Percentiles rank a stretch among this genome's conserved stretches.
These are phyloP conservation scores for Suillus decipiens DNA, from an alignment of 768 basidiomycete genomes.

Conservation along the genomic window DNA sequence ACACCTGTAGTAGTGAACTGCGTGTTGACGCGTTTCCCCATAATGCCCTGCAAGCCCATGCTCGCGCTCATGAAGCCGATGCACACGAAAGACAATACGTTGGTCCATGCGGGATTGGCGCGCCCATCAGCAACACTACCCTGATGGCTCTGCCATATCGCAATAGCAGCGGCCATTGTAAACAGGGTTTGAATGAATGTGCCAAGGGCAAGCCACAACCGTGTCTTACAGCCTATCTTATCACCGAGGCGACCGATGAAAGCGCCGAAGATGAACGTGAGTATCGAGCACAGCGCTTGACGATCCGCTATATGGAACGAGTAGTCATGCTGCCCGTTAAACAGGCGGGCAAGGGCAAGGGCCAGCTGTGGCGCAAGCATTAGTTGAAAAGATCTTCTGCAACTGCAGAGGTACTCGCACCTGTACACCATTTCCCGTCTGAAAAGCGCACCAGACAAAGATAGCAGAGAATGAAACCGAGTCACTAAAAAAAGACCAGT, in stretches of 20 bases:
- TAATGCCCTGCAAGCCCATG: conserved; percentile 83
- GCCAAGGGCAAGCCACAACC: conserved; percentile 71
- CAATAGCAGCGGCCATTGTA: conserved; percentile 71
- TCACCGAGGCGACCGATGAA: conserved; percentile 85
- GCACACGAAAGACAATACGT: conserved; percentile 63
- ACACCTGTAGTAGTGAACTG: conserved; percentile 78
- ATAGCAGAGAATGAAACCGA: conserved; percentile 75
- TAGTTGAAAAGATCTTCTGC: neutral
- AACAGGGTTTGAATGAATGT: conserved; percentile 76
- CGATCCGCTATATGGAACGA: conserved; percentile 80
- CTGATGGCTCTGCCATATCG: conserved; percentile 71
- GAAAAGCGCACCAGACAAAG: conserved; percentile 86
- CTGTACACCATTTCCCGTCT: conserved; percentile 77
- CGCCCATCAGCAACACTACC: conserved; percentile 52
- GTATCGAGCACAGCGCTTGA: conserved; percentile 79
- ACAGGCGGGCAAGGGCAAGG: conserved; percentile 81
- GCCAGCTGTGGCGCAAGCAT: conserved; percentile 51
- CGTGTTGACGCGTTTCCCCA: conserved; percentile 78
- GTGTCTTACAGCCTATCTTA: conserved; percentile 68
- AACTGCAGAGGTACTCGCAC: conserved; percentile 32
- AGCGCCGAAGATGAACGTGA: conserved; percentile 78
- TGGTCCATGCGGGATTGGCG: conserved; percentile 71
- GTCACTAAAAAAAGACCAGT: conserved; percentile 44
- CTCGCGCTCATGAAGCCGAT: conserved; percentile 81
- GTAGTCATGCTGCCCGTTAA: conserved; percentile 51